Base-by-base conservation (phyloP, 2,329 filamentous ascomycete genomes). In the Fusarium papillatum region DNA sequence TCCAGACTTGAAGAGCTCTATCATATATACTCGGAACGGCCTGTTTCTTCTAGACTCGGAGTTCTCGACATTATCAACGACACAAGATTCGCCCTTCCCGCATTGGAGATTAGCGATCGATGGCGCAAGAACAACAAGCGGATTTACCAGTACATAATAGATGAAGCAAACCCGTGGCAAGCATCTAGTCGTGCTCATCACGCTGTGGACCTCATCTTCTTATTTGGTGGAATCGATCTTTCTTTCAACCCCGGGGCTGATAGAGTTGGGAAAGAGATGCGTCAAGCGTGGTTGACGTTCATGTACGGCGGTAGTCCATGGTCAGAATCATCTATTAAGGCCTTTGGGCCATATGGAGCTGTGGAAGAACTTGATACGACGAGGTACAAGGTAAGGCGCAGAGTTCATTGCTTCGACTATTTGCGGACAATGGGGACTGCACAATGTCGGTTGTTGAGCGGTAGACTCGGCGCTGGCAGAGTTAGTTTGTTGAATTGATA, bases 151-250 rank as follows among this genome's bases (percentile, higher is more conserved):
- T 88, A 86, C 43, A 72, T 86, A 0, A 72, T 88, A 2, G 87
- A 88, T 46, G 84, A 88, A 65, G 60, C 80, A 0, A 88, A 88
- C 41, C 87, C 87, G 7, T 88, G 85, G 85, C 87, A 88, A 62
- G 65, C 82, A 1, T 88, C 86, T 0, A 85, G 83, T 11, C 81
- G 87, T 0, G 81, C 86, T 3, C 87, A 88, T 46, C 87, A 88
- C 69, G 87, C 85, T 0, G 84, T 88, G 3, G 87, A 88, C 72
- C 76, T 88, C 6, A 68, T 88, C 3, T 83, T 87, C 11, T 74
- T 88, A 0, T 88, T 88, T 31, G 85, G 82, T 0, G 83, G 83
- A 0, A 74, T 86, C 6, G 84, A 86, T 64, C 66, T 86, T 0
- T 79, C 80, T 0, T 83, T 83, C 26, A 82, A 83, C 2, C 80